Conservation (phyloP, 768 basidiomycete genomes). For the Boletus coccyginus region DNA sequence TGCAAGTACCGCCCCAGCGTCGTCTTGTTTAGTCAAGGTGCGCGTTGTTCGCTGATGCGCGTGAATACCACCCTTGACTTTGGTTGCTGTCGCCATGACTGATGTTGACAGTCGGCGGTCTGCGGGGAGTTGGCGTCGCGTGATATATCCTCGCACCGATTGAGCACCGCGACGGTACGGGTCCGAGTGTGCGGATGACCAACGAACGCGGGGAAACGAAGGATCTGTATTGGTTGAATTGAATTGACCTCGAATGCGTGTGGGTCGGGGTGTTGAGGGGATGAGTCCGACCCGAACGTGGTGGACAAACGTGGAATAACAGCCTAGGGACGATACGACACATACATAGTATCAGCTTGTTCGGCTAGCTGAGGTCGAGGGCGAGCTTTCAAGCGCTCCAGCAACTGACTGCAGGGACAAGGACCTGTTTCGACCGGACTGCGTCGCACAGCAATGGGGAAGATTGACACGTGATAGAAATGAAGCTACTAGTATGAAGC, state of each 20-base stretch:
- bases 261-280: not conserved
- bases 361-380: conserved; percentile 39
- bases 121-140: conserved; percentile 44
- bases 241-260: conserved; percentile 27
- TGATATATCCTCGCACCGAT: conserved; percentile 43
- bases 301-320: conserved; percentile 32
- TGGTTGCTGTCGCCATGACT: not conserved
- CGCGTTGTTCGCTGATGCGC: conserved; percentile 43
- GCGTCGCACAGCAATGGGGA: conserved; percentile 15
- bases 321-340: conserved; percentile 32
- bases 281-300: not conserved
- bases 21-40: conserved; percentile 47
- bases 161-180: conserved; percentile 48
- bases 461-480: conserved; percentile 19
- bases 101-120: conserved; percentile 28
- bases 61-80: conserved; percentile 2
- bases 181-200: conserved; percentile 32
- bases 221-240: conserved; percentile 34
- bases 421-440: not conserved
- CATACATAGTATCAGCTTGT: conserved; percentile 34
- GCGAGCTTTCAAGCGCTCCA: conserved; percentile 23
- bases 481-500: too few species aligned
- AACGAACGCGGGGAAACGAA: conserved; percentile 20
- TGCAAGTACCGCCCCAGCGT: conserved; percentile 23
- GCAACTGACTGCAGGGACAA: not conserved